phyloP scores from a whole-genome alignment of 139 green algal species.

The Trebouxia sp. region DNA sequence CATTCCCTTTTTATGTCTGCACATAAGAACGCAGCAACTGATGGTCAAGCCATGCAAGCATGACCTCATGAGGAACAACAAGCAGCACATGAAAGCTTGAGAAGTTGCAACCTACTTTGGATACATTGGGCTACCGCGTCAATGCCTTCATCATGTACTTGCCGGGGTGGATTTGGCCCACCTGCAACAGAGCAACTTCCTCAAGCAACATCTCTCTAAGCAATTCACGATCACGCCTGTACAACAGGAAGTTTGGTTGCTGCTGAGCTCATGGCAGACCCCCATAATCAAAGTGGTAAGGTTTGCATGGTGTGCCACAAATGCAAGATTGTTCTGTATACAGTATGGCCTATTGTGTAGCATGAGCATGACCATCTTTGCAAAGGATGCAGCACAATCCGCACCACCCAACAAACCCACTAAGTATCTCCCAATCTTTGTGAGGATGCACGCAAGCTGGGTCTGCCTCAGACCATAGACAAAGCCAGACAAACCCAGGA shows the following conservation, averaged over 20 bases:
- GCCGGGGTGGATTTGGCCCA: neutral
- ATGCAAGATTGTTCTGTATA: slow-evolving; percentile 12
- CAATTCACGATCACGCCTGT: neutral
- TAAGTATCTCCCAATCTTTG: too few relatives aligned
- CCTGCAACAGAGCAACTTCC: neutral
- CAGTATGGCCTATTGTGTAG: too few relatives aligned
- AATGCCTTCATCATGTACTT: slow-evolving; percentile 5
- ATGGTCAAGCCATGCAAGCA: neutral
- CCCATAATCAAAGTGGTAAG: neutral
- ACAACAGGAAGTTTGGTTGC: neutral
- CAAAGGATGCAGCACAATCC: too few relatives aligned
- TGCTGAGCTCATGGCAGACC: neutral
- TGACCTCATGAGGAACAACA: neutral
- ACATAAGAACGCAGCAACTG: neutral
- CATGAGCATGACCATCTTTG: too few relatives aligned
- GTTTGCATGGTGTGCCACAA: neutral
- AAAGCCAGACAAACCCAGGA: too few relatives aligned
- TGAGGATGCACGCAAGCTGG: too few relatives aligned
- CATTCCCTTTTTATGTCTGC: slow-evolving; percentile 14
- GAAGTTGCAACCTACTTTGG: neutral
- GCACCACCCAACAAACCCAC: too few relatives aligned
- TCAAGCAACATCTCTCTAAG: neutral
- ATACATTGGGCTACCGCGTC: neutral
- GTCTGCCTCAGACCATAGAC: too few relatives aligned
- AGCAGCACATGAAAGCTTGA: slow-evolving; percentile 5